Percentiles rank a stretch among this genome's conserved stretches.
These are phyloP conservation scores for Saturnispora silvae DNA, from an alignment of 805 yeast species.

Conservation along the genomic window DNA sequence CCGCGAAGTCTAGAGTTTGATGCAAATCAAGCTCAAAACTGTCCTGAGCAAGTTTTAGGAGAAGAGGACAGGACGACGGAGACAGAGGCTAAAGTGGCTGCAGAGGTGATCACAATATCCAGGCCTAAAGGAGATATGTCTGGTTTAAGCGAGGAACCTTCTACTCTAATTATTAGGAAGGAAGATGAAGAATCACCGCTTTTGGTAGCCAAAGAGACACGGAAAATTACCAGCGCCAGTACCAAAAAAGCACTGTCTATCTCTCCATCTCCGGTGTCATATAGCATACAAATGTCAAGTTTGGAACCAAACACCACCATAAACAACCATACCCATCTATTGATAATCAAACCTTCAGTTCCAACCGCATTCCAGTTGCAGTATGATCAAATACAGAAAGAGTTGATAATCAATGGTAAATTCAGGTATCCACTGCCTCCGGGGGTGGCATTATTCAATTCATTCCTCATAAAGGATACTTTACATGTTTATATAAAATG, in stretches of 20 bases:
- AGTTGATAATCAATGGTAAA: constrained; percentile 16
- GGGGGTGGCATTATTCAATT: constrained; percentile 14
- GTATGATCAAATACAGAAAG: constrained; percentile 21
- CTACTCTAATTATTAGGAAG: neutral
- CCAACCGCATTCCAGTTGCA: constrained; percentile 27
- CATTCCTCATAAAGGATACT: constrained; percentile 3
- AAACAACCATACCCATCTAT: constrained; percentile 12
- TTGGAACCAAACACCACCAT: constrained; percentile 20
- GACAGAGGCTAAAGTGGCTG: too few species aligned
- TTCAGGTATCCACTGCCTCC: constrained; percentile 25
- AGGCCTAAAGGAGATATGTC: too few species aligned
- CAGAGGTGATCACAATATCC: too few species aligned
- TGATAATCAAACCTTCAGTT: constrained; percentile 12
- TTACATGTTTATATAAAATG: constrained; percentile 9
- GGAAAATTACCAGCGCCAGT: neutral
- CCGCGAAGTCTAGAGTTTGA: constrained; percentile 27
- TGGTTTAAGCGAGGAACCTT: too few species aligned
- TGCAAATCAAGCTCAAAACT: too few species aligned
- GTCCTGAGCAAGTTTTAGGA: neutral
- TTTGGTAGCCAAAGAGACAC: constrained; percentile 2
- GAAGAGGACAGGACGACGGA: too few species aligned
- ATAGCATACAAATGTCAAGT: constrained; percentile 11
- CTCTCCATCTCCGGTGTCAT: too few species aligned
- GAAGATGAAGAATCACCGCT: neutral
- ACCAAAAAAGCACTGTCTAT: neutral